Evolutionary conservation across 164 flowering plant genomes (phyloP).

Genomic region (Houttuynia cordata): DNA sequence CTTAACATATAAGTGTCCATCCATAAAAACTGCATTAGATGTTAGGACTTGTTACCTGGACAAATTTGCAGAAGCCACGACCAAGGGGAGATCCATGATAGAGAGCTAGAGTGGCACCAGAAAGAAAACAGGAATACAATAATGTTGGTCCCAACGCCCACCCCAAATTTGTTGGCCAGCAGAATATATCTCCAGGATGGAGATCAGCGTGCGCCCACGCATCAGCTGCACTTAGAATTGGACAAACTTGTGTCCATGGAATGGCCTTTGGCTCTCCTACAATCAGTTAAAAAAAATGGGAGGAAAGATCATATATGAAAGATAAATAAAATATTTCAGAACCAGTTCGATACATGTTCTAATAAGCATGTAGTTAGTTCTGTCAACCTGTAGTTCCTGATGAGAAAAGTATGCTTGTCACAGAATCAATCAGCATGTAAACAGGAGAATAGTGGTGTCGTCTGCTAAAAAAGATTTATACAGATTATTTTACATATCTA

Average conservation of each 20-base stretch:
- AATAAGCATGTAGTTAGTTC: not conserved
- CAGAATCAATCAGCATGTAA: constrained; percentile 46
- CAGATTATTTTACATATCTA: too few relatives aligned
- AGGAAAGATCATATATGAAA: not conserved
- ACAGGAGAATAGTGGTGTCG: constrained; percentile 42
- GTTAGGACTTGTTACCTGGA: constrained; percentile 46
- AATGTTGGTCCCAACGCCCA: constrained; percentile 86
- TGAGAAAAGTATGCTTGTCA: constrained; percentile 76
- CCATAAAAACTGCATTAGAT: not conserved
- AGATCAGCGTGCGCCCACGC: constrained; percentile 54
- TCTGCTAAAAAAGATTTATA: constrained; percentile 19
- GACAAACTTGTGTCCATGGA: constrained; percentile 87
- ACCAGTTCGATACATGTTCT: too few relatives aligned
- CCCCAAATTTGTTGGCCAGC: constrained; percentile 95
- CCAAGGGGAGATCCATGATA: constrained; percentile 94
- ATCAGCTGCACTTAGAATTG: constrained; percentile 65
- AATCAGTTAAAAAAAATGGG: not conserved
- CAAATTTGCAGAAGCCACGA: constrained; percentile 82
- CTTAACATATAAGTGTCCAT: not conserved
- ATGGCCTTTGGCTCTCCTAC: constrained; percentile 95
- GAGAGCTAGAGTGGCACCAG: constrained; percentile 76
- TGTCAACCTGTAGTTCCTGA: constrained; percentile 88
- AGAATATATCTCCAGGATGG: constrained; percentile 51
- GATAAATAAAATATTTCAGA: too few relatives aligned
- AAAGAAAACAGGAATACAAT: constrained; percentile 55